phyloP scores from a whole-genome alignment of 495 filamentous ascomycete species.

The Hyaloscypha bicolor region DNA sequence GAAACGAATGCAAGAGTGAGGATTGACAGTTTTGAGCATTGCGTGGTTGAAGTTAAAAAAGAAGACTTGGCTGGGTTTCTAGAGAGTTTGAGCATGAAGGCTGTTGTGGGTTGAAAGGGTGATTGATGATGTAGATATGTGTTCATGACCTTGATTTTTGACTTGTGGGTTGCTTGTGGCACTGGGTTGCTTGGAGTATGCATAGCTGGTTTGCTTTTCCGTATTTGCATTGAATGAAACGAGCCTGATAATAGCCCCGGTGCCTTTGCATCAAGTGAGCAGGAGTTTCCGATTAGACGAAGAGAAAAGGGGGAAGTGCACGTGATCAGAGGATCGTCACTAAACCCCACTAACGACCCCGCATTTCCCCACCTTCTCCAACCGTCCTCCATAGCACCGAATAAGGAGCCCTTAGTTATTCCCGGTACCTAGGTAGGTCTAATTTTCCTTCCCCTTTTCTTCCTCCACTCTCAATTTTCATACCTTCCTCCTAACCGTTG shows the following conservation, averaged over 20 bases:
- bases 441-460: background rate
- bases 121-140: constrained; percentile 30
- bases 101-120: constrained; percentile 75
- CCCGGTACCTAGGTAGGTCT: background rate
- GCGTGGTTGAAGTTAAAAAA: constrained; percentile 94
- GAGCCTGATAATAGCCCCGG: background rate
- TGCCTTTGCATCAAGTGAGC: background rate
- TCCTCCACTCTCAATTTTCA: background rate
- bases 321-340: background rate
- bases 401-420: background rate
- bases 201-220: constrained; percentile 5
- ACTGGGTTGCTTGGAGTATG: constrained; percentile 13
- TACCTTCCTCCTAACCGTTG: background rate
- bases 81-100: constrained; percentile 88
- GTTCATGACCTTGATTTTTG: constrained; percentile 25
- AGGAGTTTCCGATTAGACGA: background rate
- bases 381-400: background rate
- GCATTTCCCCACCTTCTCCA: background rate
- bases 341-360: background rate
- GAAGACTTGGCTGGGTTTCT: constrained; percentile 92
- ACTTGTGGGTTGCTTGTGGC: background rate
- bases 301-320: background rate
- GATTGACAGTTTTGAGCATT: constrained; percentile 97
- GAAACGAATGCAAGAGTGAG: constrained; percentile 88
- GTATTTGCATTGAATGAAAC: background rate